A percentile compares a stretch with the other conserved stretches of the same genome.
Evolutionary conservation across 495 filamentous ascomycete species (phyloP).

Genomic region (Trichoderma erinaceum): DNA sequence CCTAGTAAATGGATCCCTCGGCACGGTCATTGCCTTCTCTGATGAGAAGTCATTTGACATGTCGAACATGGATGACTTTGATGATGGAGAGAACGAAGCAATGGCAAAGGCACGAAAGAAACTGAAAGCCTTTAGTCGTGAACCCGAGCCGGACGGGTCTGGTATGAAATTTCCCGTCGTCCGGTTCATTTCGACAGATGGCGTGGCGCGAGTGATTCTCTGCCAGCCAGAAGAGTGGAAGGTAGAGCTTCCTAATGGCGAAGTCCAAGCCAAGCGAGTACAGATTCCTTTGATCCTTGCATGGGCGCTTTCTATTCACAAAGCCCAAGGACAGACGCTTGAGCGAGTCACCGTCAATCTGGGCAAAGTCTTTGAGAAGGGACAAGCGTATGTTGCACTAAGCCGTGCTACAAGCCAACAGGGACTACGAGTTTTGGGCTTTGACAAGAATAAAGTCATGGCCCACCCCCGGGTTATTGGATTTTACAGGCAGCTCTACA

Average conservation of each 20-base stretch:
- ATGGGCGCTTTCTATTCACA: constrained; percentile 96
- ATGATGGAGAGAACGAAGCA: constrained; percentile 33
- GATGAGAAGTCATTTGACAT: constrained; percentile 68
- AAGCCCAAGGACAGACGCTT: constrained; percentile 93
- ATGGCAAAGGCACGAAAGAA: constrained; percentile 39
- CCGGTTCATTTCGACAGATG: constrained; percentile 71
- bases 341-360: constrained; percentile 94
- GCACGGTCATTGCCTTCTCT: constrained; percentile 82
- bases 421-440: constrained; percentile 82
- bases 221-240: constrained; percentile 89
- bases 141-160: constrained; percentile 20
- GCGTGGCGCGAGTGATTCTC: constrained; percentile 68
- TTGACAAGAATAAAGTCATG: constrained; percentile 88
- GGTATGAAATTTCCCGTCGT: constrained; percentile 68
- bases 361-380: constrained; percentile 89
- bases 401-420: constrained; percentile 79
- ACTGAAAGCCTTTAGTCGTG: constrained; percentile 34
- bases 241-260: constrained; percentile 90
- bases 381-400: constrained; percentile 79
- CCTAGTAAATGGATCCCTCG: constrained; percentile 90
- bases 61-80: constrained; percentile 51
- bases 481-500: constrained; percentile 79
- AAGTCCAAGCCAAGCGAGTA: constrained; percentile 76
- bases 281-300: constrained; percentile 86
- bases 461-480: constrained; percentile 78